These are phyloP conservation scores for Globisporangium canariense DNA, from an alignment of 352 stramenopile species.

Conservation along the genomic window DNA sequence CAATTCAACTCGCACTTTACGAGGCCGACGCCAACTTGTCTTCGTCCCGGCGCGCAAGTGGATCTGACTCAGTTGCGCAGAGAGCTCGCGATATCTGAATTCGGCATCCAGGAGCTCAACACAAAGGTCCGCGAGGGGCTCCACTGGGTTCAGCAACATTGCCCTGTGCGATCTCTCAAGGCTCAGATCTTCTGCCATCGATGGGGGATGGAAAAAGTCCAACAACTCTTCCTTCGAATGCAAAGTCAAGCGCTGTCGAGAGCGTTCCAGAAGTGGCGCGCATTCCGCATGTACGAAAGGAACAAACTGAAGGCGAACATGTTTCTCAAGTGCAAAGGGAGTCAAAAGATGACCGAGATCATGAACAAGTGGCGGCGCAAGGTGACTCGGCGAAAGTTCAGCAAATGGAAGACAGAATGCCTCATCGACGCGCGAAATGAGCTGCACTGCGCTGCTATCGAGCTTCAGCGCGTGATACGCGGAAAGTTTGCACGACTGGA, in stretches of 20 bases:
- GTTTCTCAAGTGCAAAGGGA: slow-evolving; percentile 84
- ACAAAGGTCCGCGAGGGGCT: slow-evolving; percentile 71
- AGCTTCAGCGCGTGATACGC: slow-evolving; percentile 65
- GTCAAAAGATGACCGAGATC: slow-evolving; percentile 63
- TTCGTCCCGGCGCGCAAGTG: slow-evolving; percentile 44
- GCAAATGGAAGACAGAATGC: slow-evolving; percentile 48
- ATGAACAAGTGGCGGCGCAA: slow-evolving; percentile 63
- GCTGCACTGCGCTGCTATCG: slow-evolving; percentile 50
- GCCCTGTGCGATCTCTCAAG: slow-evolving; percentile 72
- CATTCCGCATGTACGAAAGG: slow-evolving; percentile 62
- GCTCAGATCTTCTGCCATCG: slow-evolving; percentile 84
- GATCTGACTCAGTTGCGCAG: slow-evolving; percentile 60
- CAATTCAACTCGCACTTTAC: slow-evolving; percentile 42
- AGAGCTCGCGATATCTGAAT: slow-evolving; percentile 78
- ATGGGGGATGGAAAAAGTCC: slow-evolving; percentile 84
- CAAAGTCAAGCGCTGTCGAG: slow-evolving; percentile 64
- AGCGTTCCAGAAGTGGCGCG: slow-evolving; percentile 67
- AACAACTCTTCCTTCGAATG: slow-evolving; percentile 64
- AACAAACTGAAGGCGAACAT: slow-evolving; percentile 77
- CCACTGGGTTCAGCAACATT: slow-evolving; percentile 85
- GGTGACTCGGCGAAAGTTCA: slow-evolving; percentile 40
- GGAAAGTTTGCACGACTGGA: slow-evolving; percentile 41
- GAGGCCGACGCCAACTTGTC: slow-evolving; percentile 50
- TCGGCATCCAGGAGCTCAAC: slow-evolving; percentile 73
- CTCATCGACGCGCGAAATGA: slow-evolving; percentile 55